Base-by-base conservation (phyloP, 192 early-diverging fungal genomes). In the Irineochytrium annulatum region DNA sequence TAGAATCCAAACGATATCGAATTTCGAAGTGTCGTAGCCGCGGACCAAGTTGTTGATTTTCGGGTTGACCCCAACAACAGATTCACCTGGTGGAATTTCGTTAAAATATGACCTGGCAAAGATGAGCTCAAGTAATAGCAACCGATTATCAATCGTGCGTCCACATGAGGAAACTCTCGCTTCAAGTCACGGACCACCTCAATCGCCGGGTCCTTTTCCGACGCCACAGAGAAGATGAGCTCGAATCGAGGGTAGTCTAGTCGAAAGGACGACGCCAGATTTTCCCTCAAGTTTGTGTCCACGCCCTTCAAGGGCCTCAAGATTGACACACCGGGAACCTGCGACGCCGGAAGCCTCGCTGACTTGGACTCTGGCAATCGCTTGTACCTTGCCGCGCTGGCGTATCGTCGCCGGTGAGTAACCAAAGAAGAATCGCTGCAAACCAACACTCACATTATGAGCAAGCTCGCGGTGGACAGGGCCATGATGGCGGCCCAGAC, bases 1-100 rank as follows among this genome's bases (percentile, higher is more conserved):
- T 22, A 89, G 80, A 60, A 96, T 89, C 96, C 96, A 99, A 31
- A 99, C 67, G 60, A 97, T 86, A 62, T 95, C 91, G 70, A 91
- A 75, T 59, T 87, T 84, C 4, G 89, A 83, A 20, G 72, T 69
- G 35, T 85, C 76, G 69, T 91, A 96, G 6, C 88, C 87, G 48
- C 85, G 82, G 20, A 94, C 69, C 80, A 99, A 78, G 78, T 95
- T 95, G 76, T 93, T 92, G 63, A 97, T 87, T 72, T 99, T 99
- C 17, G 96, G 96, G 70, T 99, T 99, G 48, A 89, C 85, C 34
- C 92, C 94, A 0, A 91, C 86, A 37, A 77, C 64, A 34, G 77
- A 62, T 43, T 83, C 83, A 29, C 85, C 88, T 89, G 41, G 11
- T 6, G 0, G 35, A 22, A 57, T 30, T 78, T 44, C 8, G 14